These are phyloP conservation scores for Chlorella variabilis DNA, from an alignment of 163 green algal species.

Conservation along the genomic window DNA sequence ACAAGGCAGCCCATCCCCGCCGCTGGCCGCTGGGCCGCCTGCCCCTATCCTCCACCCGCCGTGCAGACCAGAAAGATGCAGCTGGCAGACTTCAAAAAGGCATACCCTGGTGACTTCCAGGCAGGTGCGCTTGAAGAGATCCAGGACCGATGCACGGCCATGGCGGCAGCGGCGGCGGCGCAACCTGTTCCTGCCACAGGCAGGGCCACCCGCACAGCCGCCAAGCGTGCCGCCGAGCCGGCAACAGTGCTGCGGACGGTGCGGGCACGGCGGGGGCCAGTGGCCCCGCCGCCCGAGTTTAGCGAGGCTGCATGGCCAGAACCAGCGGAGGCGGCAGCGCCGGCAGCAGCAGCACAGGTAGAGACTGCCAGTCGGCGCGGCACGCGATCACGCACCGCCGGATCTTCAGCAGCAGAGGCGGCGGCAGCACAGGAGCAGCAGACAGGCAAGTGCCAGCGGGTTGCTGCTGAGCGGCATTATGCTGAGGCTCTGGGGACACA, in stretches of 20 bases:
- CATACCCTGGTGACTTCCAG: slow-evolving; percentile 45
- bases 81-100: slow-evolving; percentile 38
- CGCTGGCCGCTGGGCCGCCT: too few relatives aligned
- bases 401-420: background rate
- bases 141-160: slow-evolving; percentile 26
- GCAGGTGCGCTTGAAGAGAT: slow-evolving; percentile 44
- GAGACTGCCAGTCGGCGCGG: background rate
- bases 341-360: slow-evolving; percentile 1
- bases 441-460: too few relatives aligned
- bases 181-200: slow-evolving; percentile 6
- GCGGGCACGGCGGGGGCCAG: background rate
- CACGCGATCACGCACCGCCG: background rate
- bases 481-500: too few relatives aligned
- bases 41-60: too few relatives aligned
- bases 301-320: background rate
- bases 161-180: slow-evolving; percentile 6
- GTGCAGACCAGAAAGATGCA: slow-evolving; percentile 41
- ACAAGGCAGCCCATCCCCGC: too few relatives aligned
- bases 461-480: background rate
- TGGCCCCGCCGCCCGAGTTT: slow-evolving; percentile 31
- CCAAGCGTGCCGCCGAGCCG: slow-evolving; percentile 36
- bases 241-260: slow-evolving; percentile 42
- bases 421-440: background rate
- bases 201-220: background rate
- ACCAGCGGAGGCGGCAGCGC: background rate